Evolutionary conservation across 108 stramenopile genomes (phyloP), one percentile per base, ranked within the genome.

Genomic region (Stephanodiscus triporus): DNA sequence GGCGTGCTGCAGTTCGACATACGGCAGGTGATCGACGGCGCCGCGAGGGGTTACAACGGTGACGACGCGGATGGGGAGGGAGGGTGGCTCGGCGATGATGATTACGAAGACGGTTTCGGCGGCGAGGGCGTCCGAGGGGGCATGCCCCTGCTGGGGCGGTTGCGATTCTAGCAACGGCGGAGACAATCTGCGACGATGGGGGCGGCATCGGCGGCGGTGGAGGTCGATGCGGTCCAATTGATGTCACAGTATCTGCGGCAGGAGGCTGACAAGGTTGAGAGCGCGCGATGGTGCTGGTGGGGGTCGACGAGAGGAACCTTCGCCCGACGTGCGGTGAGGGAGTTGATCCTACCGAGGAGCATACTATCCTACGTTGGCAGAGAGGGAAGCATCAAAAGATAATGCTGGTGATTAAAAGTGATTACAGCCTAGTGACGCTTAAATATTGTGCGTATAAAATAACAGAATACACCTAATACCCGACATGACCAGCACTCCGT

Each of bases 1-100:
- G 68, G 67, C 30, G 58, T 43, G 45, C 73, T 72, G 9, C 45
- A 63, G 30, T 62, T 72, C 42, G 72, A 79, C 24, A 73, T 79
- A 63, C 71, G 71, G 32, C 72, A 73, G 63, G 63, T 73, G 7
- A 53, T 56, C 56, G 43, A 45, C 43, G 16, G 2, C 16, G 11
- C 16, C 0, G 14, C 43, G 13, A 14, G 43, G 43, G 43, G 43
- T 19, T 17, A 69, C 60, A 20, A 68, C 63, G 57, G 66, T 0
- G 51, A 72, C 26, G 37, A 58, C 7, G 49, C 23, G 3, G 30
- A 67, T 0, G 63, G 60, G 14, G 11, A 29, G 0, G 60, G 56
- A 14, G 27, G 56, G 16, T 9, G 6, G 1, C 30, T n/a, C 40
- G 9, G 22, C 37, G 20, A 19, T 14, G 60, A 36, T 20, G 60